Evolutionary conservation across 1,284 basidiomycete species (phyloP).

Genomic region (Malassezia globosa): DNA sequence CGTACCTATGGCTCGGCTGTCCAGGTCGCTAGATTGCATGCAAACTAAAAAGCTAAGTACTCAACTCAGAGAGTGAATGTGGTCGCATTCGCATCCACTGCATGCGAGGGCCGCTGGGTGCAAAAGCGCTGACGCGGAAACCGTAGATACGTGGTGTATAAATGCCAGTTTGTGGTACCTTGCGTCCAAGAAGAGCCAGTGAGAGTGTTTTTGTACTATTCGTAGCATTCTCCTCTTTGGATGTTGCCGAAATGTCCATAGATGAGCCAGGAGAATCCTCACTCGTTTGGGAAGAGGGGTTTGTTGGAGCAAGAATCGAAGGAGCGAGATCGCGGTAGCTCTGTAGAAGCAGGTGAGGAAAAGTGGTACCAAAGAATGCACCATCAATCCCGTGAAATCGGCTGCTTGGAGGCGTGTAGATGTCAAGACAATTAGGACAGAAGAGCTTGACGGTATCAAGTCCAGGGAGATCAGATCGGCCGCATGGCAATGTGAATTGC

Average conservation of each 20-base stretch:
- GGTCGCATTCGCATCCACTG: conserved; percentile 83
- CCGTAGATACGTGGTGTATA: conserved; percentile 89
- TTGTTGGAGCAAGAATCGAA: conserved; percentile 30
- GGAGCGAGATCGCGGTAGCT: conserved; percentile 60
- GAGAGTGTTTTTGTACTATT: neutral
- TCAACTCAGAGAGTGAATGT: conserved; percentile 64
- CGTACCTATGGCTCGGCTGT: too few species aligned
- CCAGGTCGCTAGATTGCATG: too few species aligned
- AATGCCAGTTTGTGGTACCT: conserved; percentile 51
- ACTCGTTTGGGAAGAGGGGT: neutral
- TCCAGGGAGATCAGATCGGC: conserved; percentile 90
- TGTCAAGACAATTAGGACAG: conserved; percentile 96
- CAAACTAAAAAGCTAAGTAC: conserved; percentile 49
- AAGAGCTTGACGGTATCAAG: conserved; percentile 96
- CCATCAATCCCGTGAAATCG: conserved; percentile 94
- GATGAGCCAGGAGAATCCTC: conserved; percentile 2
- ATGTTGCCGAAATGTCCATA: conserved; percentile 2
- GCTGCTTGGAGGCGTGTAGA: conserved; percentile 87
- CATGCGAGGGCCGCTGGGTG: conserved; percentile 86
- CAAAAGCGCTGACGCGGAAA: conserved; percentile 54
- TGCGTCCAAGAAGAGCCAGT: conserved; percentile 26
- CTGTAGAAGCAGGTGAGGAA: conserved; percentile 93
- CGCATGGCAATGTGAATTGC: conserved; percentile 84
- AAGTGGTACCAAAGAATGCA: conserved; percentile 97
- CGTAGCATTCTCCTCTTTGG: neutral